Conservation (phyloP, 768 basidiomycete species). For the Grammothele lineata region DNA sequence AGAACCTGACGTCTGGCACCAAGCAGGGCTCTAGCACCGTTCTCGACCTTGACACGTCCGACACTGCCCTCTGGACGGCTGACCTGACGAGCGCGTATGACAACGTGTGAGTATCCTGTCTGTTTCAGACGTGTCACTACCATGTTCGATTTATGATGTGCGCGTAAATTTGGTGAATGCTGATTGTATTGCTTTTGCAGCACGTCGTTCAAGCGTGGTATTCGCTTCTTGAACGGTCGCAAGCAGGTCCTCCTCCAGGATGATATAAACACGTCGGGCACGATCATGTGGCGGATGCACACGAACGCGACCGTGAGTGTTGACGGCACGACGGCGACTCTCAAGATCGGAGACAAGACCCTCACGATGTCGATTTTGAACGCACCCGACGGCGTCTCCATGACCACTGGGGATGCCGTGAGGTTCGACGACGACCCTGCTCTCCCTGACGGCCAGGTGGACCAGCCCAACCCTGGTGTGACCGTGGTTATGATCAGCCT, state of each 20-base stretch:
- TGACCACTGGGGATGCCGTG: conserved; percentile 50
- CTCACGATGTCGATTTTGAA: conserved; percentile 64
- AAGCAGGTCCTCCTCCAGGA: conserved; percentile 91
- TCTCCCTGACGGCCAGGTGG: conserved; percentile 50
- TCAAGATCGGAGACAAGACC: conserved; percentile 66
- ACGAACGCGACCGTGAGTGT: conserved; percentile 86
- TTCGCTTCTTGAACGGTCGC: conserved; percentile 78
- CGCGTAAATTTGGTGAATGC: too few species aligned
- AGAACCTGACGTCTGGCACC: conserved; percentile 49
- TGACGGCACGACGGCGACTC: conserved; percentile 63
- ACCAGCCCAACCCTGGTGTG: conserved; percentile 76
- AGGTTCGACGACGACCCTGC: conserved; percentile 61
- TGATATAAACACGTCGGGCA: conserved; percentile 62
- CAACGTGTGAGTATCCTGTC: conserved; percentile 48
- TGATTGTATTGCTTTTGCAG: conserved; percentile 29
- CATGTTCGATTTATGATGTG: conserved; percentile 7
- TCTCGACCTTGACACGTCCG: conserved; percentile 51
- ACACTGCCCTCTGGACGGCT: conserved; percentile 78
- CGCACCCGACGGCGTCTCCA: conserved; percentile 59
- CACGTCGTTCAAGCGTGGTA: conserved; percentile 75
- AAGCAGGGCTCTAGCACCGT: conserved; percentile 85
- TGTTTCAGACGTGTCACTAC: neutral
- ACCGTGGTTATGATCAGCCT: conserved; percentile 71
- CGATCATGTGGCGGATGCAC: conserved; percentile 89
- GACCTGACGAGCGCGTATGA: conserved; percentile 78